These are phyloP conservation scores for Verticillium dahliae DNA, from an alignment of 2,329 filamentous ascomycete species.

Conservation along the genomic window DNA sequence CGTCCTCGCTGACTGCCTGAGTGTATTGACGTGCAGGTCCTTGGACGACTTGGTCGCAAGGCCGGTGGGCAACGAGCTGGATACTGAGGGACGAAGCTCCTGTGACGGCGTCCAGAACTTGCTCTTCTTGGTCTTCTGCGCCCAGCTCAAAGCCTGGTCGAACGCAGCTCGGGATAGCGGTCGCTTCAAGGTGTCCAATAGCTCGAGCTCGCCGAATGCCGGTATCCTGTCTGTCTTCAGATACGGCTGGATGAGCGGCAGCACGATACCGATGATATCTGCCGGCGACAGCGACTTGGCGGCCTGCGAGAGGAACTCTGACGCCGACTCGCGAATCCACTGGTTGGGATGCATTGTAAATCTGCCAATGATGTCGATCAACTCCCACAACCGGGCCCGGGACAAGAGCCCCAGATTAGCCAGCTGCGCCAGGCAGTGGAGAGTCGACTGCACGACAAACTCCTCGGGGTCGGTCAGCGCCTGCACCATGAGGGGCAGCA, in stretches of 20 bases:
- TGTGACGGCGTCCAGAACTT: conserved; percentile 80
- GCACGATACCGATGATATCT: conserved; percentile 75
- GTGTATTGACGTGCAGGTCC: conserved; percentile 48
- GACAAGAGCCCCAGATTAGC: conserved; percentile 84
- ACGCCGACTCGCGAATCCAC: conserved; percentile 88
- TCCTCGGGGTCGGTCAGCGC: conserved; percentile 90
- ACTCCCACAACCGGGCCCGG: conserved; percentile 75
- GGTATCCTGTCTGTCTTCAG: conserved; percentile 64
- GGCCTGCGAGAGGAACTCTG: conserved; percentile 73
- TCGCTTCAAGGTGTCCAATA: conserved; percentile 78
- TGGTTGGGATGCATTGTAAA: conserved; percentile 92
- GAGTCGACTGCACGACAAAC: conserved; percentile 83
- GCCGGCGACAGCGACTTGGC: conserved; percentile 70
- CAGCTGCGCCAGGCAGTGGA: conserved; percentile 83
- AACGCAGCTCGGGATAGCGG: conserved; percentile 74
- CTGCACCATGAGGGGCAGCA: conserved; percentile 91
- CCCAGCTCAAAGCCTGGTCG: conserved; percentile 83
- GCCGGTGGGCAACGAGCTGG: conserved; percentile 51
- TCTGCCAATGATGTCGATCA: conserved; percentile 74
- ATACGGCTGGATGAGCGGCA: conserved; percentile 75
- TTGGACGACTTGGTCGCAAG: conserved; percentile 47
- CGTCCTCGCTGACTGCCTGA: conserved; percentile 64
- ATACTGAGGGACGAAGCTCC: conserved; percentile 56
- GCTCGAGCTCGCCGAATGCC: conserved; percentile 61
- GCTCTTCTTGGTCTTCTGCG: conserved; percentile 70